Evolutionary conservation across 345 rosid species (phyloP).

Genomic region (Eucalyptus lansdowneana): DNA sequence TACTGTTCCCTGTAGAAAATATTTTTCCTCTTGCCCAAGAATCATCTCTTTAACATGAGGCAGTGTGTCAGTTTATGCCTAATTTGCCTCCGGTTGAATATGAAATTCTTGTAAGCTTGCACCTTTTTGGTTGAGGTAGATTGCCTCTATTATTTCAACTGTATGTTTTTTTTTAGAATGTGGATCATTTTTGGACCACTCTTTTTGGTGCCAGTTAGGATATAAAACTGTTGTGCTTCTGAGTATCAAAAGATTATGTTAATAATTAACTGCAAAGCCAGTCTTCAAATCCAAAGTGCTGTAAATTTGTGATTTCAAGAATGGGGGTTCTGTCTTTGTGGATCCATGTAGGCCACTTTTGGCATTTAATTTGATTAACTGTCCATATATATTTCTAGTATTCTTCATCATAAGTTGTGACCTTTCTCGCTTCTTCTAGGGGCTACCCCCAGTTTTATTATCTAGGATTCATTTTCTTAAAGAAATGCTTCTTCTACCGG

Average conservation of each 20-base stretch:
- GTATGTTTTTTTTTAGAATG: neutral
- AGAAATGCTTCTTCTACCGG: slow-evolving; percentile 70
- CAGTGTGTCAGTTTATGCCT: neutral
- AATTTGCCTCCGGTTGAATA: neutral
- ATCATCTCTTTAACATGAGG: neutral
- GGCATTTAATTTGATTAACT: neutral
- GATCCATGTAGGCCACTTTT: neutral
- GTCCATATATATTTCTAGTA: neutral
- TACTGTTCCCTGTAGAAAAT: neutral
- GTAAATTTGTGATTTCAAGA: neutral
- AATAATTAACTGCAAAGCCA: neutral
- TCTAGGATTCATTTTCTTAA: slow-evolving; percentile 66
- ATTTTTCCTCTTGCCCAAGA: neutral
- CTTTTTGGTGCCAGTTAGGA: neutral
- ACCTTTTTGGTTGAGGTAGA: neutral
- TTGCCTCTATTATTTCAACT: neutral
- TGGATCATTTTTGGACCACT: neutral
- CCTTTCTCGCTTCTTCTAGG: slow-evolving; percentile 38
- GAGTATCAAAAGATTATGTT: neutral
- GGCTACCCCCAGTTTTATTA: slow-evolving; percentile 75
- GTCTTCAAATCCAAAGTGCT: neutral
- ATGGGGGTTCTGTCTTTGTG: neutral
- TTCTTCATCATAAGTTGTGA: neutral
- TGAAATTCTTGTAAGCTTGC: neutral
- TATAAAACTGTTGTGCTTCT: neutral